phyloP scores from a whole-genome alignment of 257 asterid species.

The Fraxinus cuspidata region DNA sequence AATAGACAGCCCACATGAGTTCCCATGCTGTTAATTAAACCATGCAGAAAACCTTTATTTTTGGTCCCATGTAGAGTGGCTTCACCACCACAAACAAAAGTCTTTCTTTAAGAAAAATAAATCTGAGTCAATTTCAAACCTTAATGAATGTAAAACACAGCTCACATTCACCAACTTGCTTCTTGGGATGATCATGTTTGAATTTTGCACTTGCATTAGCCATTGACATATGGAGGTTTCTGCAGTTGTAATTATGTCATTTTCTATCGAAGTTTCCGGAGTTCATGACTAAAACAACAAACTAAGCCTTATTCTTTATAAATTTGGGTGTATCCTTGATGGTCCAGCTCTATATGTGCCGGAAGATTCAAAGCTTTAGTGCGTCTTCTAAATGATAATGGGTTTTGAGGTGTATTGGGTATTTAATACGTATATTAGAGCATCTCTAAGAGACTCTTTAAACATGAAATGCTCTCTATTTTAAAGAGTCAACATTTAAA shows the following conservation, averaged over 20 bases:
- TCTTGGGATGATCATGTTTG: conserved; percentile 25
- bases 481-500: too few relatives aligned
- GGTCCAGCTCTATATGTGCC: too few relatives aligned
- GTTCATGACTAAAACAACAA: conserved; percentile 17
- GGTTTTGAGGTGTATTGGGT: not conserved
- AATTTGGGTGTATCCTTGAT: too few relatives aligned
- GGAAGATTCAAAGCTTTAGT: not conserved
- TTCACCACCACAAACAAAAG: conserved; percentile 51
- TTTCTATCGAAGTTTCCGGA: conserved; percentile 34
- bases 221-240: conserved; percentile 24
- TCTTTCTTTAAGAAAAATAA: conserved; percentile 21
- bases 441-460: too few relatives aligned
- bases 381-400: not conserved
- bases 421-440: too few relatives aligned
- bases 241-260: conserved; percentile 43
- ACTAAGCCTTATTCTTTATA: not conserved
- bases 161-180: conserved; percentile 42
- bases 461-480: too few relatives aligned
- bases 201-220: conserved; percentile 40
- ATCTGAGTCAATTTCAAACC: conserved; percentile 31
- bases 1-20: conserved; percentile 70
- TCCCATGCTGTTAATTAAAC: conserved; percentile 67
- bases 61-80: conserved; percentile 49
- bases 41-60: conserved; percentile 41
- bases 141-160: conserved; percentile 33